phyloP scores from a whole-genome alignment of 176 grass and related monocot genomes.

The Panicum miliaceum region DNA sequence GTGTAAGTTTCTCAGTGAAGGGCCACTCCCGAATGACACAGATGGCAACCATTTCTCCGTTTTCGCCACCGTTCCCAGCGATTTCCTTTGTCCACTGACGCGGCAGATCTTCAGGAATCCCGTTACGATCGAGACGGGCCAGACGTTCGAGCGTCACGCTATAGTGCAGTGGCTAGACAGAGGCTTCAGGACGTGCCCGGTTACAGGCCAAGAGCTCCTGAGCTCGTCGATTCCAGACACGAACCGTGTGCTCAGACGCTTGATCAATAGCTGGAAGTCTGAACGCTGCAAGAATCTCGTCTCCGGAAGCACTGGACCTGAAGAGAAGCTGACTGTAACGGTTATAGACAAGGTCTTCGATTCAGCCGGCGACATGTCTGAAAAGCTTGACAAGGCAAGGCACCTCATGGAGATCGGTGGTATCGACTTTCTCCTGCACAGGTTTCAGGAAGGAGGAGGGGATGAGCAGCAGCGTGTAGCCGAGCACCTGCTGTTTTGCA shows the following conservation, averaged over 20 bases:
- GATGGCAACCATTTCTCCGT: background rate
- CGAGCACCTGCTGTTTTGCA: slow-evolving; percentile 50
- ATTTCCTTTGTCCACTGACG: slow-evolving; percentile 62
- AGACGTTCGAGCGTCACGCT: slow-evolving; percentile 61
- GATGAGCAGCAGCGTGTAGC: slow-evolving; percentile 39
- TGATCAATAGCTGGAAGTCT: slow-evolving; percentile 52
- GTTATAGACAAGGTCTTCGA: slow-evolving; percentile 4
- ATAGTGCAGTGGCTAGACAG: slow-evolving; percentile 53
- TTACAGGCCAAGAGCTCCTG: slow-evolving; percentile 43
- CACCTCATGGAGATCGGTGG: slow-evolving; percentile 59
- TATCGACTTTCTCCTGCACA: slow-evolving; percentile 52
- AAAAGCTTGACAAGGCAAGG: slow-evolving; percentile 51
- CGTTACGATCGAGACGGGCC: slow-evolving; percentile 55
- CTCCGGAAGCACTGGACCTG: background rate
- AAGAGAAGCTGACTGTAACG: slow-evolving; percentile 9
- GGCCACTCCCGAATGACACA: slow-evolving; percentile 27
- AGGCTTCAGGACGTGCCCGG: slow-evolving; percentile 42
- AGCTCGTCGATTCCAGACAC: slow-evolving; percentile 40
- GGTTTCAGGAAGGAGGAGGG: slow-evolving; percentile 36
- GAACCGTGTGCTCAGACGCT: slow-evolving; percentile 51
- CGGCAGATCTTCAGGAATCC: slow-evolving; percentile 50
- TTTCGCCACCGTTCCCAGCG: slow-evolving; percentile 39
- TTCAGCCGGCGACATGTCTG: slow-evolving; percentile 14
- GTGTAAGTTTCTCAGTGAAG: slow-evolving; percentile 37
- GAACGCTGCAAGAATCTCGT: slow-evolving; percentile 36